Conservation (phyloP, 1,284 basidiomycete genomes). For the Cronartium quercuum region DNA sequence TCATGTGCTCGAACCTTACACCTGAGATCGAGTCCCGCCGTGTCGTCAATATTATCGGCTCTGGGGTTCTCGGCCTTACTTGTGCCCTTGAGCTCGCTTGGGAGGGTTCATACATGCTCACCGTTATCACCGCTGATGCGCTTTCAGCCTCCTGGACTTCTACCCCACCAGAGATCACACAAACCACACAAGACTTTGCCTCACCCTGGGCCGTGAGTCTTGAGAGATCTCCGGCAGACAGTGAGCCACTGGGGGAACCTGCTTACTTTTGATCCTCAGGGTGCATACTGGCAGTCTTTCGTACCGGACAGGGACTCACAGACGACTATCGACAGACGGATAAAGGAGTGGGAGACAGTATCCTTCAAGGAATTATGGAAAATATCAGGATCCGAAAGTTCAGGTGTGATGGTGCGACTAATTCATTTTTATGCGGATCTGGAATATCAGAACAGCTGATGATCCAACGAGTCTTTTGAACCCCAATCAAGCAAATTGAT, state of each 20-base stretch:
- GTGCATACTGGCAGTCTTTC: conserved; percentile 28
- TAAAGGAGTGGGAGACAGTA: conserved; percentile 11
- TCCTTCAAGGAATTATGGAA: conserved; percentile 24
- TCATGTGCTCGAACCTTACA: neutral
- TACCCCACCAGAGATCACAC: neutral
- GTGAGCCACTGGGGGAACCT: too few species aligned
- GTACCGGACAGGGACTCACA: neutral
- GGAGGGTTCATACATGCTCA: conserved; percentile 1
- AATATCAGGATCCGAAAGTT: conserved; percentile 11
- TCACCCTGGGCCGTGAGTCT: conserved; percentile 26
- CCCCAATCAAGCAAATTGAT: conserved; percentile 4
- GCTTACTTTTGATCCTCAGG: neutral
- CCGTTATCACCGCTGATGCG: conserved; percentile 15
- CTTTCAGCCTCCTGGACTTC: neutral
- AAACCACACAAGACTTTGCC: conserved; percentile 9
- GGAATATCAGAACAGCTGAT: neutral
- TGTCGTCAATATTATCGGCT: conserved; percentile 17
- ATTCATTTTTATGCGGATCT: neutral
- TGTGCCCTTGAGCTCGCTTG: conserved; percentile 22
- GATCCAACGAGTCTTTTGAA: neutral
- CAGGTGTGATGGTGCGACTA: conserved; percentile 15
- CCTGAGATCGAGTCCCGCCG: neutral
- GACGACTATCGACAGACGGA: neutral
- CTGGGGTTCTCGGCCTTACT: conserved; percentile 25
- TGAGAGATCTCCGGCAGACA: neutral